Evolutionary conservation across 2,329 filamentous ascomycete genomes (phyloP).

Genomic region (Penicillium glabrum): DNA sequence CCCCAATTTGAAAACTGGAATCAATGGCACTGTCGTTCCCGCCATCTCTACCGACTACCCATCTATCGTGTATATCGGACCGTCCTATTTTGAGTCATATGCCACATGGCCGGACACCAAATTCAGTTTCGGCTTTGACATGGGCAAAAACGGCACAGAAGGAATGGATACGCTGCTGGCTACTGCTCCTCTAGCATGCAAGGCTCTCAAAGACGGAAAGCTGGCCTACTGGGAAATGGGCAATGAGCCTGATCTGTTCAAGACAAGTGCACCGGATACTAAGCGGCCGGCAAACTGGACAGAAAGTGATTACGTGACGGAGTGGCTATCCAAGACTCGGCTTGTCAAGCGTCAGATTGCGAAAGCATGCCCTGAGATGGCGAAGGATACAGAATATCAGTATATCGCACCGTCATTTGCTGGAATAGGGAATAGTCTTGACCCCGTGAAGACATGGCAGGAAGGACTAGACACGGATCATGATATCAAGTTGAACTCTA

Average conservation of each 20-base stretch:
- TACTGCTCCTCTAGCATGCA: constrained; percentile 59
- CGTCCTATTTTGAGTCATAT: constrained; percentile 64
- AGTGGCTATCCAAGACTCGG: constrained; percentile 59
- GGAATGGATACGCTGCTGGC: constrained; percentile 55
- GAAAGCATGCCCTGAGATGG: constrained; percentile 53
- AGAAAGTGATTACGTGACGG: constrained; percentile 55
- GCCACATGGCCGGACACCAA: constrained; percentile 55
- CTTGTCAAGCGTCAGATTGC: constrained; percentile 50
- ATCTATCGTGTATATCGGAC: constrained; percentile 60
- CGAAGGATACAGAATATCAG: constrained; percentile 43
- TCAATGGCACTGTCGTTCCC: constrained; percentile 55
- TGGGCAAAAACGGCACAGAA: constrained; percentile 53
- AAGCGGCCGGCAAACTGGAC: constrained; percentile 56
- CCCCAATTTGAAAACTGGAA: constrained; percentile 49
- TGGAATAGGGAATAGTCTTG: constrained; percentile 53
- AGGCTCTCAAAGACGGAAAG: constrained; percentile 52
- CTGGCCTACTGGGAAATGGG: constrained; percentile 63
- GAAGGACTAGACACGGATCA: constrained; percentile 53
- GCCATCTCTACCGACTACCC: constrained; percentile 59
- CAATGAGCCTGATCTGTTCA: constrained; percentile 64
- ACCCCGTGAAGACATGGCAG: constrained; percentile 53
- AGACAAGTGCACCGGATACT: constrained; percentile 52
- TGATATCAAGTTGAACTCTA: constrained; percentile 55
- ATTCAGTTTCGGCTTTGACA: constrained; percentile 64
- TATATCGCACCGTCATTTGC: constrained; percentile 62